phyloP scores from a whole-genome alignment of 129 eudicot species.

The Daucus carota region DH1_v3.0 NC_030388.2:32408501-32409000 shows the following conservation, averaged over 20 bases:
- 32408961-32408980: constrained; percentile 92
- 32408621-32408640: not conserved
- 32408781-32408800: constrained; percentile 83
- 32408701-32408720: constrained; percentile 76
- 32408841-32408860: constrained; percentile 96
- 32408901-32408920: constrained; percentile 95
- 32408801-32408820: constrained; percentile 99
- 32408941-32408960: constrained; percentile 85
- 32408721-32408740: constrained; percentile 75
- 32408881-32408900: constrained; percentile 83
- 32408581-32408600: not conserved
- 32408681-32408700: constrained; percentile 51
- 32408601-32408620: not conserved
- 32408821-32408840: constrained; percentile 82
- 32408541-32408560: not conserved
- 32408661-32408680: not conserved
- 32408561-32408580: not conserved
- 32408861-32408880: constrained; percentile 94
- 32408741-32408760: constrained; percentile 95
- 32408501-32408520: too few relatives aligned
- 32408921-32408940: constrained; percentile 98
- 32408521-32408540: not conserved
- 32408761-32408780: constrained; percentile 82
- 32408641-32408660: too few relatives aligned
- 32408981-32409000: constrained; percentile 96